Evolutionary conservation across 1,284 basidiomycete genomes (phyloP), one percentile per base, ranked within the genome.

Genomic region (Cutaneotrichosporon cutaneum): DNA sequence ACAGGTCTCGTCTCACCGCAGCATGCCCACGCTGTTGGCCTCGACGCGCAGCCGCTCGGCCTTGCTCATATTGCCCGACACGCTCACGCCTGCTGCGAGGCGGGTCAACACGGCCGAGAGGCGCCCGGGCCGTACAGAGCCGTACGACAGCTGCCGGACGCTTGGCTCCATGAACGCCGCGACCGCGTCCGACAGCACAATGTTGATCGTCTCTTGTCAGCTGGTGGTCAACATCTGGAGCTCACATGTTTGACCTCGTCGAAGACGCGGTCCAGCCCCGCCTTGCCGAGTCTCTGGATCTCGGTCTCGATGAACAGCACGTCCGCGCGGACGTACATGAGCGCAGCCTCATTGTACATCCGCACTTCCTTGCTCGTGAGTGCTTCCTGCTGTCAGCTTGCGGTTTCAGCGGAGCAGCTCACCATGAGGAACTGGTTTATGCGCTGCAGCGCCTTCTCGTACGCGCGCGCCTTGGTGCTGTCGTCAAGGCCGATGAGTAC

Each of bases 371-470:
- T 69, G 5, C 75, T 74, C 36, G 70, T 71, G 16, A 78, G 67
- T 18, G 67, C 73, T 18, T 74, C 73, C 77, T 78, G 62, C 10
- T 1, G 44, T 62, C 60, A 67, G 61, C 47, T 22, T 9, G 14
- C n/a, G 3, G 2, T n/a, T 11, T 26, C 4, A 16, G n/a, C 4
- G 14, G 30, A 4, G 6, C 5, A 13, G 70, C 78, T 56, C 61
- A 80, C 94, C 86, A 94, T 89, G 36, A 99, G 82, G 67, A 88
- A 90, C 59, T 88, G 85, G 0, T 92, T 89, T 60, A 98, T 91
- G 73, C 95, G 91, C 35, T 84, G 82, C 44, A 95, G 84, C 14
- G 95, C 94, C 42, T 87, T 89, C 67, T 85, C 85, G 77, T 96
- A 99, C 14, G 92, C 90, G 64, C 90, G 87, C 54, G 90, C 88